phyloP scores from a whole-genome alignment of 257 asterid species.

The Solanum piurae region DNA sequence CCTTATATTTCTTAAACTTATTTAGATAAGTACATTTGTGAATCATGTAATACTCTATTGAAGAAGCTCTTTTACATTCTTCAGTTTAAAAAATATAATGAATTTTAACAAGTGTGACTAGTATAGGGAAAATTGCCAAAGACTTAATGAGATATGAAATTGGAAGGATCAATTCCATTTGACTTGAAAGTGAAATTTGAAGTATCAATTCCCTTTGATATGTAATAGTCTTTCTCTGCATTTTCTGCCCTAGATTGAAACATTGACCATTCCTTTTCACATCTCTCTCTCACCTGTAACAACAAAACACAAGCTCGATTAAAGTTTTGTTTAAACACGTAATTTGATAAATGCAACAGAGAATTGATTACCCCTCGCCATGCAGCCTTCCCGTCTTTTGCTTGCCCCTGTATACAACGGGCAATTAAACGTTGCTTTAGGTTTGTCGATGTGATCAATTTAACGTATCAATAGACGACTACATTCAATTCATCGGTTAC shows the following conservation, averaged over 20 bases:
- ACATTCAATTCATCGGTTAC: constrained; percentile 7
- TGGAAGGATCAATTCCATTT: constrained; percentile 22
- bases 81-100: neutral
- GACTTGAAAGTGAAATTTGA: constrained; percentile 25
- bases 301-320: neutral
- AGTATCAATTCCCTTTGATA: constrained; percentile 40
- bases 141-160: constrained; percentile 3
- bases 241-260: constrained; percentile 35
- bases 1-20: neutral
- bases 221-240: constrained; percentile 53
- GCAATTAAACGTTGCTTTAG: neutral
- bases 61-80: neutral
- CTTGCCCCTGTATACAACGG: constrained; percentile 33
- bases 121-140: neutral
- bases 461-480: neutral
- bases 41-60: neutral
- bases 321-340: neutral
- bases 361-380: constrained; percentile 64
- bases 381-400: constrained; percentile 49
- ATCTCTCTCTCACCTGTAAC: constrained; percentile 59
- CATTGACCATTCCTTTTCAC: constrained; percentile 62
- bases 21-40: neutral
- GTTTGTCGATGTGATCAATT: neutral
- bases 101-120: neutral
- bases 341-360: neutral